A percentile compares a stretch with the other conserved stretches of the same genome.
Conservation (phyloP, 257 asterid species). For the Penstemon eatonii region DNA sequence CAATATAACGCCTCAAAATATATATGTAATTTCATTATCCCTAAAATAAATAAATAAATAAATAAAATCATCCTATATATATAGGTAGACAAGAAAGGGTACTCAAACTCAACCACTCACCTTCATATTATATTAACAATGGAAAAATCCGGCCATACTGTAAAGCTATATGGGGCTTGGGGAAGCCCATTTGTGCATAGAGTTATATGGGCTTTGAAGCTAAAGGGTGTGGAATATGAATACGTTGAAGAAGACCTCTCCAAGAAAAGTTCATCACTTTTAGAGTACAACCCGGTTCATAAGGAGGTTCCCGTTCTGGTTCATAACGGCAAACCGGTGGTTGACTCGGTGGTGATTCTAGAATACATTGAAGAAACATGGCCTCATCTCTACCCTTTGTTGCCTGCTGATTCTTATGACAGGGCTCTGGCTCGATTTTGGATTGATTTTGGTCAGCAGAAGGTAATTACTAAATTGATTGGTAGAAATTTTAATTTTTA, state of each 20-base stretch:
- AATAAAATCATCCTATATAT: too few species aligned
- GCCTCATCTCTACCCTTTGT: conserved; percentile 32
- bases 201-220: conserved; percentile 44
- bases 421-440: conserved; percentile 42
- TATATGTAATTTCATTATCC: too few species aligned
- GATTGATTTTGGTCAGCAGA: conserved; percentile 37
- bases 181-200: conserved; percentile 35
- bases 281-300: conserved; percentile 41
- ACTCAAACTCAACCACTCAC: too few species aligned
- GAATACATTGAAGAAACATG: conserved; percentile 44
- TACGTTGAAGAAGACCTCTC: conserved; percentile 42
- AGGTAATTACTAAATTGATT: conserved; percentile 18
- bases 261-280: conserved; percentile 36
- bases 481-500: too few species aligned
- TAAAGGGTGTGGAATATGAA: conserved; percentile 36
- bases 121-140: conserved; percentile 17
- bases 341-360: conserved; percentile 37
- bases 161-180: conserved; percentile 38
- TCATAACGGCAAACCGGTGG: conserved; percentile 35
- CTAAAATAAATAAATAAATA: too few species aligned
- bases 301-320: conserved; percentile 45
- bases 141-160: conserved; percentile 32
- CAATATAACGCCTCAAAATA: too few species aligned
- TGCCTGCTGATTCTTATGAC: conserved; percentile 39
- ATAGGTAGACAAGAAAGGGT: too few species aligned